Conservation (phyloP, 768 basidiomycete genomes). For the Serendipita vermifera region DNA sequence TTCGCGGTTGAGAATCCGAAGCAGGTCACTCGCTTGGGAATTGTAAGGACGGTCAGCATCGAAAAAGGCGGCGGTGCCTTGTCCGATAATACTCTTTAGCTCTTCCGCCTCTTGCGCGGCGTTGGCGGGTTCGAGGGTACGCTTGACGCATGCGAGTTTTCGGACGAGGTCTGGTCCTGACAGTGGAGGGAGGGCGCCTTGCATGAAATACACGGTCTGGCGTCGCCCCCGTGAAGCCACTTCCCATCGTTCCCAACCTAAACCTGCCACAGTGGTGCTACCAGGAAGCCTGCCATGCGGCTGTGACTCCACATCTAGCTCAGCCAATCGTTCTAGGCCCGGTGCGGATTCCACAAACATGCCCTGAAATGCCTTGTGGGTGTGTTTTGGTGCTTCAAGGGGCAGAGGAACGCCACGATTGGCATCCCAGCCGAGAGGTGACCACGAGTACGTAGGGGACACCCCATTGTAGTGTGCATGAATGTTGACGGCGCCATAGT, state of each 20-base stretch:
- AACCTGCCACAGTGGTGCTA: background rate
- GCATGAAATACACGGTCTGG: constrained; percentile 9
- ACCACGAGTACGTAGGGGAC: constrained; percentile 4
- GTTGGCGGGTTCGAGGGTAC: background rate
- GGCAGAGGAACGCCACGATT: constrained; percentile 1
- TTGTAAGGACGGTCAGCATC: constrained; percentile 5
- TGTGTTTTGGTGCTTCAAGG: background rate
- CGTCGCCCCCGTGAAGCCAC: constrained; percentile 6
- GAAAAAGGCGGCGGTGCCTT: constrained; percentile 3
- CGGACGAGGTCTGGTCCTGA: background rate
- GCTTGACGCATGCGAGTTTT: background rate
- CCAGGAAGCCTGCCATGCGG: background rate
- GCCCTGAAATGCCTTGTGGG: constrained; percentile 2
- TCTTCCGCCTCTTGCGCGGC: background rate
- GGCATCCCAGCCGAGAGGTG: constrained; percentile 3
- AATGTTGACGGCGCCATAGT: constrained; percentile 7
- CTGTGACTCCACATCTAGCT: constrained; percentile 3
- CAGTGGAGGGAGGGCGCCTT: constrained; percentile 8
- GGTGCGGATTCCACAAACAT: constrained; percentile 4
- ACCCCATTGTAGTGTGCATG: constrained; percentile 3
- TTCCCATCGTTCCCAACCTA: constrained; percentile 1
- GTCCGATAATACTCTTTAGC: background rate
- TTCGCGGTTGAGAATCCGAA: constrained; percentile 3
- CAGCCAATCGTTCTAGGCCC: constrained; percentile 5
- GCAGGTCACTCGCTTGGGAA: background rate